A percentile compares a stretch with the other conserved stretches of the same genome.
Evolutionary conservation across 495 filamentous ascomycete genomes (phyloP).

Genomic region (Penicillium herquei): DNA sequence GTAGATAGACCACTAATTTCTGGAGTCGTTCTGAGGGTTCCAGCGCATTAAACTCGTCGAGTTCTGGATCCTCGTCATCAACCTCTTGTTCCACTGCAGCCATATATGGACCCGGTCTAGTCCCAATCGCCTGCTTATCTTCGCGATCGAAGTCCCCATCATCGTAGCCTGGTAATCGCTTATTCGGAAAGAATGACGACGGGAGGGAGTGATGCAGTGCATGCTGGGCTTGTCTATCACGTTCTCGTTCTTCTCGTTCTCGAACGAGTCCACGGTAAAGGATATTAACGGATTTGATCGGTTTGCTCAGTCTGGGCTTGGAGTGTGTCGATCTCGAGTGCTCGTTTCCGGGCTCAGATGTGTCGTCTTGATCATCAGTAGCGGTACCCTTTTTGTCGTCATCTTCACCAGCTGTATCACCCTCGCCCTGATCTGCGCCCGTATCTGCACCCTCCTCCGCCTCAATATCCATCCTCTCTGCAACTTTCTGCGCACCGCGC

Average conservation of each 20-base stretch:
- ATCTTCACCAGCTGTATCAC: not conserved
- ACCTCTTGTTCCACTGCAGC: constrained; percentile 61
- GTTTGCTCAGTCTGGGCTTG: constrained; percentile 33
- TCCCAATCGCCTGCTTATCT: constrained; percentile 54
- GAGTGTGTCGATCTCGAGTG: constrained; percentile 7
- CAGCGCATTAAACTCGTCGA: constrained; percentile 79
- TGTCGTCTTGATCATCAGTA: constrained; percentile 15
- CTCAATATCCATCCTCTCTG: constrained; percentile 67
- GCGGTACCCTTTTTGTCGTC: not conserved
- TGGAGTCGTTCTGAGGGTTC: constrained; percentile 61
- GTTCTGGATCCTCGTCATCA: constrained; percentile 79
- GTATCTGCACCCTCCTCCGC: constrained; percentile 8
- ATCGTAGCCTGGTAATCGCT: constrained; percentile 51
- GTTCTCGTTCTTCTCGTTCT: constrained; percentile 67
- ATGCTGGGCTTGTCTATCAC: constrained; percentile 62
- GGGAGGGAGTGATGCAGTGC: constrained; percentile 66
- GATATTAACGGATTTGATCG: constrained; percentile 60
- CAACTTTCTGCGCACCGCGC: constrained; percentile 75
- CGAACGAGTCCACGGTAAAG: constrained; percentile 75
- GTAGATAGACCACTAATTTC: constrained; percentile 64
- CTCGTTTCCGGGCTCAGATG: constrained; percentile 5
- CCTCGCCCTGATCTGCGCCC: not conserved
- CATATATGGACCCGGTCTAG: constrained; percentile 34
- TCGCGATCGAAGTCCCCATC: constrained; percentile 55
- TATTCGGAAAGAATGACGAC: constrained; percentile 42